phyloP scores from a whole-genome alignment of 116 monocot species.

The Cymodocea nodosa region DNA sequence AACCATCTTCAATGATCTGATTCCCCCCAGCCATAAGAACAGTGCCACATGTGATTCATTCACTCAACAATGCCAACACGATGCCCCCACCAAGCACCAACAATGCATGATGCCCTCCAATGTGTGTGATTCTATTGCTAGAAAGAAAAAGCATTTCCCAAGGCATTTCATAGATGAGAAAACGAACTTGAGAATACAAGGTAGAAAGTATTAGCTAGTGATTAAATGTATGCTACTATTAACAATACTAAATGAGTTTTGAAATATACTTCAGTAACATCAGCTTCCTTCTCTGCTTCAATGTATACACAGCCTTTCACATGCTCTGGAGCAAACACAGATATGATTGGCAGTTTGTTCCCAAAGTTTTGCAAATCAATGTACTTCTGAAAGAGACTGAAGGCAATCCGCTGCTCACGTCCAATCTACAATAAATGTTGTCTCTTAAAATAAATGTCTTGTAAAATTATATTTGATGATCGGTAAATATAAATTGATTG shows the following conservation, averaged over 20 bases:
- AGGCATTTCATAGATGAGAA: no score
- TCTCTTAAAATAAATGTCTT: background rate
- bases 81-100: no score
- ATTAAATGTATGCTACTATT: no score
- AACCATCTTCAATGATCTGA: no score
- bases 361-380: slow-evolving; percentile 44
- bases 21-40: no score
- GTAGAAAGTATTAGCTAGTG: no score
- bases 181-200: no score
- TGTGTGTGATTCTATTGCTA: no score
- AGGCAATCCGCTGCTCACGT: slow-evolving; percentile 43
- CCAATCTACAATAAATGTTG: slow-evolving; percentile 41
- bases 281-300: slow-evolving; percentile 74
- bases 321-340: slow-evolving; percentile 70
- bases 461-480: background rate
- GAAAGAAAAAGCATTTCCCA: no score
- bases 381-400: slow-evolving; percentile 83
- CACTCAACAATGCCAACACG: no score
- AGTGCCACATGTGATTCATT: no score
- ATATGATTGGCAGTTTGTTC: slow-evolving; percentile 51
- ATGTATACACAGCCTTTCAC: slow-evolving; percentile 69
- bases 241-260: background rate
- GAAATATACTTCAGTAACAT: slow-evolving; percentile 52
- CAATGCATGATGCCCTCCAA: no score
- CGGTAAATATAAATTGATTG: background rate